Conservation (phyloP, 306 rosid genomes). For the Dryas octopetala region DNA sequence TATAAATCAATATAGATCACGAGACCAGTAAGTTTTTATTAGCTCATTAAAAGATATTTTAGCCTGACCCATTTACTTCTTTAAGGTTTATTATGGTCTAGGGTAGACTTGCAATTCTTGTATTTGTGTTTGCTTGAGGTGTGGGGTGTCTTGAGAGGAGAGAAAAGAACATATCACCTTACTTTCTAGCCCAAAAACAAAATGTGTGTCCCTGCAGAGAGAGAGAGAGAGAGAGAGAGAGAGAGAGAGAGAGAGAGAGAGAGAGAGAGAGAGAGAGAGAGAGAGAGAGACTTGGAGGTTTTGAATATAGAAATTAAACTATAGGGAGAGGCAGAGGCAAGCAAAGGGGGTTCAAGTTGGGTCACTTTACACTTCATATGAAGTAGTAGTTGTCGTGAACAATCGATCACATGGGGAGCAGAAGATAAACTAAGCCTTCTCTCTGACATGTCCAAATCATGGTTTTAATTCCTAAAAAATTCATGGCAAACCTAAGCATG, state of each 20-base stretch:
- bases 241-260: neutral
- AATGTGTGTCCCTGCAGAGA: neutral
- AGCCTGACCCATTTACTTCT: conserved; percentile 1
- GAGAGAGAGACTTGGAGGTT: conserved; percentile 2
- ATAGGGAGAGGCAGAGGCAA: conserved; percentile 21
- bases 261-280: conserved; percentile 11
- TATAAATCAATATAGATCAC: too few relatives aligned
- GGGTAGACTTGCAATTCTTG: conserved; percentile 19
- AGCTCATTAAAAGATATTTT: neutral
- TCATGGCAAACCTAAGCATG: conserved; percentile 54
- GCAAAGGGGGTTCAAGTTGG: conserved; percentile 32
- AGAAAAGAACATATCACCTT: conserved; percentile 56
- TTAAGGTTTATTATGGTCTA: neutral
- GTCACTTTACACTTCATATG: conserved; percentile 53
- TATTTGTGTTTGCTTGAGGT: conserved; percentile 48
- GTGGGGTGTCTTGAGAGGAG: conserved; percentile 70
- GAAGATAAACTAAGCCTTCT: conserved; percentile 34
- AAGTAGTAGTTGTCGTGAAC: conserved; percentile 37
- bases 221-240: conserved; percentile 21
- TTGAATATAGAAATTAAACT: conserved; percentile 30
- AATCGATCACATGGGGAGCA: conserved; percentile 55
- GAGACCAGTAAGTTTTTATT: neutral
- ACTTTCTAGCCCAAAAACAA: neutral
- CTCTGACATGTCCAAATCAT: conserved; percentile 78
- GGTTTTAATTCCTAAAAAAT: conserved; percentile 49